A percentile compares a stretch with the other conserved stretches of the same genome.
Conservation (phyloP, 495 filamentous ascomycete species). For the Neurospora sp. region DNA sequence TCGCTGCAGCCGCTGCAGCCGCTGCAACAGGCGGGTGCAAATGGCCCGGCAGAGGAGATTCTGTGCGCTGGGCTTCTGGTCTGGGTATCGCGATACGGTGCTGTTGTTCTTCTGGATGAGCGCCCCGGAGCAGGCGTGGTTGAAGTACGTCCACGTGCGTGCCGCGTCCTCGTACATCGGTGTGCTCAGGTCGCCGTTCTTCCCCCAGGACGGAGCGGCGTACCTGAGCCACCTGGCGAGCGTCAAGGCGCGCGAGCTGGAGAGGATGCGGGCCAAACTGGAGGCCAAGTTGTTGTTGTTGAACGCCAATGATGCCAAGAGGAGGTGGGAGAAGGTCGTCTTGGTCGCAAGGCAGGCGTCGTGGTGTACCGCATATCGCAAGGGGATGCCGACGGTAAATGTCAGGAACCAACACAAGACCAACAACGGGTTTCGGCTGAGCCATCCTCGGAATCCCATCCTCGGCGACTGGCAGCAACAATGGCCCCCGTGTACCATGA, state of each 20-base stretch:
- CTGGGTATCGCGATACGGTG: not conserved
- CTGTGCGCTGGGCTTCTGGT: constrained; percentile 2
- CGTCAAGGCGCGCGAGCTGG: not conserved
- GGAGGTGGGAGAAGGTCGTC: too few relatives aligned
- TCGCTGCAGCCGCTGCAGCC: not conserved
- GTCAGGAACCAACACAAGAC: constrained; percentile 17
- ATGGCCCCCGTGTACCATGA: too few relatives aligned
- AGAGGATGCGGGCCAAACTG: not conserved
- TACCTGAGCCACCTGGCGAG: not conserved
- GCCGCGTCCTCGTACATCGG: not conserved
- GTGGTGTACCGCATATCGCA: constrained; percentile 14
- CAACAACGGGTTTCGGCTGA: constrained; percentile 14
- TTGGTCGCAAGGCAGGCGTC: constrained; percentile 22
- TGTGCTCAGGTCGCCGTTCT: not conserved
- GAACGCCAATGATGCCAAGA: not conserved
- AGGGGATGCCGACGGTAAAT: constrained; percentile 18
- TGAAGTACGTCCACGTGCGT: not conserved
- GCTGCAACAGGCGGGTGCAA: constrained; percentile 5
- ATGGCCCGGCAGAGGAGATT: constrained; percentile 26
- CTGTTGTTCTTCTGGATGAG: not conserved
- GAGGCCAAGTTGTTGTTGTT: not conserved
- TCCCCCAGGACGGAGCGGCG: not conserved
- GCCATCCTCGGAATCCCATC: not conserved
- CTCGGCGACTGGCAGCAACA: too few relatives aligned
- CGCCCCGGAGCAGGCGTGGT: not conserved